phyloP scores from a whole-genome alignment of 1,284 basidiomycete genomes.

The Cerrena zonata region DNA sequence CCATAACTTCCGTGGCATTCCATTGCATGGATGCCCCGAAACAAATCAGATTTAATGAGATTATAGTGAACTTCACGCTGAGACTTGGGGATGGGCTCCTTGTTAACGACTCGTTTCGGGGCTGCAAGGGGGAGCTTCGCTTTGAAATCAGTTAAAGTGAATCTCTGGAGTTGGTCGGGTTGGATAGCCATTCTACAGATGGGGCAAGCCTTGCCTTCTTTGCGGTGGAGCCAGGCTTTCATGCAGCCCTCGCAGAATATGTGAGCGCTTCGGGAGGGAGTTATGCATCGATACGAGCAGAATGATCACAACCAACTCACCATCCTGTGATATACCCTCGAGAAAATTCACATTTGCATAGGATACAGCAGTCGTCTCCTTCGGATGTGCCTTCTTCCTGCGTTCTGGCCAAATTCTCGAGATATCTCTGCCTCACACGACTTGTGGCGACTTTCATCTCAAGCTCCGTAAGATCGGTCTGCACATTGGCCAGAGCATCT shows the following conservation, averaged over 20 bases:
- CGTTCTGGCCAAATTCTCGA: slow-evolving; percentile 53
- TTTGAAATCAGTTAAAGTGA: slow-evolving; percentile 38
- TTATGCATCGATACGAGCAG: slow-evolving; percentile 5
- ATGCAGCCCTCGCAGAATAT: slow-evolving; percentile 76
- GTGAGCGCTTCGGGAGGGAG: slow-evolving; percentile 49
- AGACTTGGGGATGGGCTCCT: slow-evolving; percentile 49
- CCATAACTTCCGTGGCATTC: slow-evolving; percentile 68
- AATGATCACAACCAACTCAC: slow-evolving; percentile 33
- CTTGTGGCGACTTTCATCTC: slow-evolving; percentile 54
- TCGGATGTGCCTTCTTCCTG: slow-evolving; percentile 45
- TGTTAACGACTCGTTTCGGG: slow-evolving; percentile 27
- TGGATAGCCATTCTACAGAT: slow-evolving; percentile 64
- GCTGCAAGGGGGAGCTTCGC: slow-evolving; percentile 20
- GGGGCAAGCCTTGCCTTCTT: slow-evolving; percentile 63
- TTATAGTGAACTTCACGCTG: slow-evolving; percentile 59
- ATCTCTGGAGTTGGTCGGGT: slow-evolving; percentile 51
- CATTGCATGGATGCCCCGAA: slow-evolving; percentile 54
- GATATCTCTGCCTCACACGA: slow-evolving; percentile 65
- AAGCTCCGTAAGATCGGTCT: slow-evolving; percentile 37
- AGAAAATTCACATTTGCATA: slow-evolving; percentile 65
- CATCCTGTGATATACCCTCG: slow-evolving; percentile 71
- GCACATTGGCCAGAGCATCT: slow-evolving; percentile 39
- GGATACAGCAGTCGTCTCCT: slow-evolving; percentile 55
- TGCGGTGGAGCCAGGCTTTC: slow-evolving; percentile 55
- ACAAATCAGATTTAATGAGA: slow-evolving; percentile 43